Evolutionary conservation across 305 asterid species (phyloP).

Genomic region (Rubia balearica): DNA sequence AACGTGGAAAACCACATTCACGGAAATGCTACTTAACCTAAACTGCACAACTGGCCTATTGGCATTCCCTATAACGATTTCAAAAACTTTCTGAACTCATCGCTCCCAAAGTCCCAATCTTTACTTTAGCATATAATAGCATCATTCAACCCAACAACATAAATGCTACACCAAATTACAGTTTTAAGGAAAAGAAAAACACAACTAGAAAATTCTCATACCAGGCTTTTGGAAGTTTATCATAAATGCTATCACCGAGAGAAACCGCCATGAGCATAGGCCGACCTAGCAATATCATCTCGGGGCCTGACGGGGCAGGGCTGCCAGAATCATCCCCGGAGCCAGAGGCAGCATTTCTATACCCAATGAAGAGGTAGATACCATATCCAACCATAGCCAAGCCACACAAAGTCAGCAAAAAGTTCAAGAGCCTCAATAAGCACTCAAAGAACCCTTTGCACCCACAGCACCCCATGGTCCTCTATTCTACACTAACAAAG

Average conservation of each 20-base stretch:
- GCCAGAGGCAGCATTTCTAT: conserved; percentile 36
- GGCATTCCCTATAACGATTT: background rate
- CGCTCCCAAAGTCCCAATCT: background rate
- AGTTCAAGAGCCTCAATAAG: conserved; percentile 77
- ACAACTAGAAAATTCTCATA: conserved; percentile 23
- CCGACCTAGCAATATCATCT: conserved; percentile 68
- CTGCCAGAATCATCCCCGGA: conserved; percentile 35
- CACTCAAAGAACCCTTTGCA: conserved; percentile 83
- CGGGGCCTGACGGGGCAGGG: conserved; percentile 42
- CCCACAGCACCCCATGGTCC: conserved; percentile 50
- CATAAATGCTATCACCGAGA: conserved; percentile 54
- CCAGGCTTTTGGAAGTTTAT: conserved; percentile 97
- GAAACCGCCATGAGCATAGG: conserved; percentile 77
- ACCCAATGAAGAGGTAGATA: conserved; percentile 77
- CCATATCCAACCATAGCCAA: conserved; percentile 91
- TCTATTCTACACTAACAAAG: conserved; percentile 3
- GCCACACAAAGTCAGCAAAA: conserved; percentile 70
- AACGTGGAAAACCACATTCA: background rate
- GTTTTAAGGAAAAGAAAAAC: conserved; percentile 3
- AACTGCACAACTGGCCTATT: background rate
- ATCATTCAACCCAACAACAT: background rate
- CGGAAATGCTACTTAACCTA: background rate
- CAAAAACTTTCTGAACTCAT: background rate
- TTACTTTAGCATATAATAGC: background rate
- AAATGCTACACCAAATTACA: background rate